Base-by-base conservation (phyloP, 2,329 filamentous ascomycete genomes). In the Pseudocercospora crystallina region DNA sequence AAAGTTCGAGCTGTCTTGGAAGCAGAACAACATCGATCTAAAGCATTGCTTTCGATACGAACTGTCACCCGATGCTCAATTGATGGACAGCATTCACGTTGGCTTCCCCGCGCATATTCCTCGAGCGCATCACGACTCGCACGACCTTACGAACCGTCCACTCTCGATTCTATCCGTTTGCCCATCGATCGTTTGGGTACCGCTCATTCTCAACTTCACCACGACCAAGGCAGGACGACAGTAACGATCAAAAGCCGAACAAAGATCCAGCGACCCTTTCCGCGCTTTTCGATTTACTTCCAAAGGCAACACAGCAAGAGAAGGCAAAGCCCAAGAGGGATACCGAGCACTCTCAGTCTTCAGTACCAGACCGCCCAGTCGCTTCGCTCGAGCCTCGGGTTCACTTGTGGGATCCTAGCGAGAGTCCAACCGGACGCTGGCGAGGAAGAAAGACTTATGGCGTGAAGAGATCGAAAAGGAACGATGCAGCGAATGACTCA, bases 101-200 rank as follows among this genome's bases (percentile, higher is more conserved):
- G 57, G 57, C 57, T 55, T 50, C 52, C 35, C 29, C 43, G 20
- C 29, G 17, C 26, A 42, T 14, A 7, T 12, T 50, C 26, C 15
- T 50, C 33, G 37, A 47, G 52, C 57, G 54, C 47, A 15, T 59
- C n/a, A 59, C 58, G 58, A 56, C 13, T 35, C 30, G 37, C 11
- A 59, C 56, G 49, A 58, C 43, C 48, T 49, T 43, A 54, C 56
- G 52, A 51, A 14, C 40, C 29, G n/a, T 26, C 17, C 32, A 29
- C 38, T 33, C 35, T 40, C 38, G 12, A 39, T 35, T 40, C 20
- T 10, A 31, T 32, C 43, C 30, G 8, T 20, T 30, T 12, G 14
- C 30, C 17, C 15, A 35, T 7, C 26, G 31, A 47, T 14, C 17
- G 32, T 31, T 31, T 20, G 14, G 40, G 32, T 34, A 20, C 31